Conservation (phyloP, 176 grass and related monocot genomes). For the Oryza punctata region DNA sequence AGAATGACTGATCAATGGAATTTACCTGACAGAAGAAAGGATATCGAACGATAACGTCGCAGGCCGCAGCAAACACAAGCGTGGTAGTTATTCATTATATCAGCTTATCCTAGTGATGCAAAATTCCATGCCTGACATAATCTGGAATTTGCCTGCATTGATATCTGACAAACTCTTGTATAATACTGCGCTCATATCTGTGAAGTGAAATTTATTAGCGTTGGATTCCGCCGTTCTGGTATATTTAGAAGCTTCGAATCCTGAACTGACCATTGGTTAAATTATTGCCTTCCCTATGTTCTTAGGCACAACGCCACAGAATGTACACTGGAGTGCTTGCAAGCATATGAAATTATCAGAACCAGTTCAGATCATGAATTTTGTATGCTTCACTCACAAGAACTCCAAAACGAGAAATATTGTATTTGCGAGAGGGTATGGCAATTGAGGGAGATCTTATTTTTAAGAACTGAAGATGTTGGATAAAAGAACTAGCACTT, state of each 20-base stretch:
- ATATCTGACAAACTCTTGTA: slow-evolving; percentile 23
- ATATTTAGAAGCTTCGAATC: slow-evolving; percentile 55
- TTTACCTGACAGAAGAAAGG: not conserved
- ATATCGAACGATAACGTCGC: not conserved
- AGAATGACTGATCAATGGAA: not conserved
- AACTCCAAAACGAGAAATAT: slow-evolving; percentile 12
- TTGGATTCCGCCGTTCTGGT: not conserved
- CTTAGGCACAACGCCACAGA: slow-evolving; percentile 26
- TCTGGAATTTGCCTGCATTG: not conserved
- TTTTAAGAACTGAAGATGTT: not conserved
- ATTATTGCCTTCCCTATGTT: slow-evolving; percentile 29
- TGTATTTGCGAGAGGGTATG: not conserved
- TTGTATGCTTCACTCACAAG: not conserved
- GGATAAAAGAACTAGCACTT: not conserved
- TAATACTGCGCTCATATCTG: not conserved
- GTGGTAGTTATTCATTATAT: not conserved
- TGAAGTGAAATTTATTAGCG: not conserved
- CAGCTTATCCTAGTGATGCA: not conserved
- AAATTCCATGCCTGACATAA: not conserved
- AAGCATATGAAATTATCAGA: slow-evolving; percentile 2
- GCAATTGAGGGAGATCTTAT: not conserved
- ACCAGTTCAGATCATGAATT: slow-evolving; percentile 5
- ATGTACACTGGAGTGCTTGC: slow-evolving; percentile 4
- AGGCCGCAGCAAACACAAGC: not conserved
- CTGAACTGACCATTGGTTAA: slow-evolving; percentile 35